These are phyloP conservation scores for Colletotrichum cordylinicola DNA, from an alignment of 2,329 filamentous ascomycete species.

Conservation along the genomic window DNA sequence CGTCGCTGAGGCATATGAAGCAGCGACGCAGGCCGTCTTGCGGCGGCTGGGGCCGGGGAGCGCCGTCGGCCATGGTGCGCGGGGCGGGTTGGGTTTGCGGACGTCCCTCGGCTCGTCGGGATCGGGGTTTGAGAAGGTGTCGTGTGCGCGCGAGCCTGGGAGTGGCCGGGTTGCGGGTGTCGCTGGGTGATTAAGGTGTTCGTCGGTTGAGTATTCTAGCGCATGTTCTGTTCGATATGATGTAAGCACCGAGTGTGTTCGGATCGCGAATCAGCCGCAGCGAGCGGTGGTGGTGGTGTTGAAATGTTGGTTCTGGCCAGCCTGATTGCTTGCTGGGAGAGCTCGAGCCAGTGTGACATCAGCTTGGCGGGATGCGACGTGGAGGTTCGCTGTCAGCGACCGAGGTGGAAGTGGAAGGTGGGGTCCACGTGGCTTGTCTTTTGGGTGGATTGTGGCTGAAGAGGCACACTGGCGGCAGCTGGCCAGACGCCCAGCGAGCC, in stretches of 20 bases:
- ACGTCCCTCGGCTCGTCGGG: background rate
- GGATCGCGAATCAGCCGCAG: background rate
- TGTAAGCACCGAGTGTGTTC: background rate
- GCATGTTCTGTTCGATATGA: background rate
- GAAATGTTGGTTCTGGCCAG: background rate
- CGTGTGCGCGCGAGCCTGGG: background rate
- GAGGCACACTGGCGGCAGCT: too few relatives aligned
- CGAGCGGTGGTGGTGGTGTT: background rate
- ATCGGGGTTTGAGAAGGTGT: background rate
- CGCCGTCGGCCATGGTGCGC: background rate
- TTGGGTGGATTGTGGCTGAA: too few relatives aligned
- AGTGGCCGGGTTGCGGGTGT: background rate
- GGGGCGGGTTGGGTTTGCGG: background rate
- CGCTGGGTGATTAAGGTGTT: background rate
- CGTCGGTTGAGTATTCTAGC: background rate
- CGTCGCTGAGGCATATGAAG: conserved; percentile 68
- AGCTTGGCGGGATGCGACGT: background rate
- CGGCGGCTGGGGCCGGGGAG: background rate
- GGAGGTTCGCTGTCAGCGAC: background rate
- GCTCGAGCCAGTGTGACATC: conserved; percentile 3
- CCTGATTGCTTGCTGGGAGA: background rate
- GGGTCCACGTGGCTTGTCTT: background rate
- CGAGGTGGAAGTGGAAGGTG: background rate
- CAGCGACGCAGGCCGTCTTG: conserved; percentile 44
- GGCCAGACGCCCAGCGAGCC: too few relatives aligned